Evolutionary conservation across 192 early-diverging fungal genomes (phyloP), one percentile per base, ranked within the genome.

Genomic region (Pilobolus umbonatus): DNA sequence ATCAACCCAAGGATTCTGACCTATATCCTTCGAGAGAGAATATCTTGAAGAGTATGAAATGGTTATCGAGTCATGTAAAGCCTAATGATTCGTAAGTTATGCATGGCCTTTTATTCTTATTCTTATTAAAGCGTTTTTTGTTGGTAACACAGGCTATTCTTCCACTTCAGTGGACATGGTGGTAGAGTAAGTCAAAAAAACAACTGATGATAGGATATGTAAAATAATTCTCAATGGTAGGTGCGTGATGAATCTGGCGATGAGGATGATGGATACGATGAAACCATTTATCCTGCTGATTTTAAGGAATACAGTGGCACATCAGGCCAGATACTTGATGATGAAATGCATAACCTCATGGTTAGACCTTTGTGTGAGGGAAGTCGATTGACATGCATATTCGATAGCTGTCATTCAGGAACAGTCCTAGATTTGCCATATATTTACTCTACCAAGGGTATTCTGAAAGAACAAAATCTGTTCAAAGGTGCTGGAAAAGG

Each of bases 331-430:
- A 87, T 92, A 38, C 58, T 87, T 34, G 90, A 92, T 64, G 90
- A 92, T 69, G 52, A 63, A 43, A 85, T 92, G 86, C 83, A 92
- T 67, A 74, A 73, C 3, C 75, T 88, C 25, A 78, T 92, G 81
- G 87, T 92, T 10, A 73, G 78, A 17, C 82, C 85, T 4, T 73
- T 92, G 19, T 75, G 73, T 11, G 28, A 56, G 38, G 75, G 91
- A 21, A 82, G 77, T 40, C 84, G 89, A 25, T 67, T 93, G 62
- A 93, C 91, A 0, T 89, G 83, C 4, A 83, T 93, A 40, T 90
- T 89, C 66, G 91, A 93, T 67, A 91, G 86, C 55, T 93, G 91
- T 64, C 88, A 93, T 60, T 88, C 86, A 17, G 91, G 89, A 21
- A 85, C 91, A 6, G 88, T 85, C 0, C 72, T 93, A 29, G 90